Base-by-base conservation (phyloP, 495 filamentous ascomycete species). In the Aspergillus ellipticus region DNA sequence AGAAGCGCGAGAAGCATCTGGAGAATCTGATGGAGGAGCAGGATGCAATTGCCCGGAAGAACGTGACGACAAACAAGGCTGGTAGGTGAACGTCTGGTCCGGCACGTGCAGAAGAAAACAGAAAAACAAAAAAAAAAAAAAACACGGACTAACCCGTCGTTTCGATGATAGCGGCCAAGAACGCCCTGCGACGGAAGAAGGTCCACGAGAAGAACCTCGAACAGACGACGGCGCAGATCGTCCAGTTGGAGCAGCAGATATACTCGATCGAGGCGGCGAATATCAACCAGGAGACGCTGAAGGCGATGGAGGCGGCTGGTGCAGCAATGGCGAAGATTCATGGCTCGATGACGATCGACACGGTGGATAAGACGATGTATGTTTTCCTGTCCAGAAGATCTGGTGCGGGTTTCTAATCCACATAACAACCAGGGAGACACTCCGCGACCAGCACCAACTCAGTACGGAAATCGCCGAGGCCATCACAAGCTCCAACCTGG, bases 211-310 rank as follows among this genome's bases (percentile, higher is more conserved):
- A 90, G 76, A 89, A 89, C 55, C 83, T 97, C 43, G 89, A 94
- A 55, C 90, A 96, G 70, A 97, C 93, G 8, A 80, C 84, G 31
- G 83, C 87, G 31, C 95, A 97, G 72, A 91, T 96, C 74, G 82
- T 83, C 53, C 95, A 93, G 37, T 79, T 99, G 13, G 94, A 97
- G 67, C 89, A 92, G 63, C 92, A 99, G 68, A 93, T 99, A 65
- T 94, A 93, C 67, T 87, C 88, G 55, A 97, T 99, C 71, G 94
- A 99, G 69, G 88, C 92, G 19, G 95, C 94, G 48, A 99, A 97
- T 70, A 96, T 99, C 75, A 99, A 99, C 79, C 82, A 92, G 67
- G 92, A 97, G 76, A 99, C 94, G 4, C 79, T 99, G 46, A 83
- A 85, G 48, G 95, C 92, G 3, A 97, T 99, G 93, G 85, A 96